Base-by-base conservation (phyloP, 495 filamentous ascomycete genomes). In the Aspergillus mulundensis region DNA sequence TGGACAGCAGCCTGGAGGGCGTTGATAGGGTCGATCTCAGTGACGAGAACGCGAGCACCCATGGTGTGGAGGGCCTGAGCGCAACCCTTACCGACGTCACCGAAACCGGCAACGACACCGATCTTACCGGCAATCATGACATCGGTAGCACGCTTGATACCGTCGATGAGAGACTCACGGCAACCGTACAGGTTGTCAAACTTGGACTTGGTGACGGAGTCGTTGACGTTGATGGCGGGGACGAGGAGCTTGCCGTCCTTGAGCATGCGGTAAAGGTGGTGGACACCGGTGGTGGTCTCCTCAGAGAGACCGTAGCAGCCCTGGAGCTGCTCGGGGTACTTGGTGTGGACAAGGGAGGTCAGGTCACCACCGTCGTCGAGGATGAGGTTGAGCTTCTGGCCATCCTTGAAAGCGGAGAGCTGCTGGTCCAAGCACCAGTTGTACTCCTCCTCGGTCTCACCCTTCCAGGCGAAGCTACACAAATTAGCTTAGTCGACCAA, bases 181-280 rank as follows among this genome's bases (percentile, higher is more conserved):
- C 94, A 98, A 63, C 95, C 95, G 83, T 97, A 98, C 54, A 97
- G 82, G 84, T 98, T 98, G 84, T 98, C 94, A 74, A 98, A 98
- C 82, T 98, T 98, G 78, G 91, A 96, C 87, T 97, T 97, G 73
- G 94, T 96, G 69, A 97, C 92, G 58, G 88, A 89, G 83, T 97
- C 92, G 81, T 98, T 98, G 81, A 98, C 94, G 77, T 98, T 98
- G 86, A 98, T 92, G 72, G 95, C 84, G 56, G 94, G 94, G 59
- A 95, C 88, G 49, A 95, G 87, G 60, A 98, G 90, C 72, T 85
- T 85, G 72, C 85, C 82, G 51, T 87, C 84, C 86, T 97, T 97
- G 72, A 97, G 76, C 92, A 97, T 97, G 64, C 85, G 81, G 87
- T 97, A 98, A 43, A 98, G 83, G 80, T 98, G 94, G 87, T 98